Evolutionary conservation across 371 early-diverging fungal genomes (phyloP).

Genomic region (Mortierella sp.): DNA sequence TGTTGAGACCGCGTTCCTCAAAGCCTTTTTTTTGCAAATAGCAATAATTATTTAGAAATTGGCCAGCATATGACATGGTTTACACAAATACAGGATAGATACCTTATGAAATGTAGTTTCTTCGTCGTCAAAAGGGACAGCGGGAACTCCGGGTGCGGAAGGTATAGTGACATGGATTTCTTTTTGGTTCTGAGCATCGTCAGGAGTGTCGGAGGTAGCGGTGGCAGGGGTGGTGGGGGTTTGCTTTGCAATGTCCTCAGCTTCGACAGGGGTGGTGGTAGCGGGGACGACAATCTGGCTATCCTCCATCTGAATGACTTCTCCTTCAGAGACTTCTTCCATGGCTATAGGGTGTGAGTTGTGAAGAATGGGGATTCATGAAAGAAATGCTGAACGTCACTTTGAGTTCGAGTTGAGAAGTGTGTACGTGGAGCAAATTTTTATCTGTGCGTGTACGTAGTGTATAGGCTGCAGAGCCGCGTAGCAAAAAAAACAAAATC

Average conservation of each 20-base stretch:
- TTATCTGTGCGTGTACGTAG: slow-evolving; percentile 6
- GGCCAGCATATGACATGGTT: background rate
- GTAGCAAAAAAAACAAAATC: background rate
- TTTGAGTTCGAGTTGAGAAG: background rate
- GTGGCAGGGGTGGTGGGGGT: slow-evolving; percentile 13
- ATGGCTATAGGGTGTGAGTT: slow-evolving; percentile 9
- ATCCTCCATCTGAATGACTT: slow-evolving; percentile 65
- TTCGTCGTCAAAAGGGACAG: slow-evolving; percentile 29
- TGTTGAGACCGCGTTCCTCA: slow-evolving; percentile 46
- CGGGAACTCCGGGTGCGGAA: background rate
- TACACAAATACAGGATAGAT: background rate
- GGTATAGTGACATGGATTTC: background rate
- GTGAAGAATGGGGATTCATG: background rate
- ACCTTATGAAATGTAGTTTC: slow-evolving; percentile 52
- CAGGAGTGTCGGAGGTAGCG: slow-evolving; percentile 15
- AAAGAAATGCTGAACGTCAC: background rate
- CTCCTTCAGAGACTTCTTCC: slow-evolving; percentile 62
- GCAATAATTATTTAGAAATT: background rate
- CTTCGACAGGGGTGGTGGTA: slow-evolving; percentile 18
- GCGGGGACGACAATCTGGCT: slow-evolving; percentile 21
- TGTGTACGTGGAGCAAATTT: background rate
- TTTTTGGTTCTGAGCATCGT: background rate
- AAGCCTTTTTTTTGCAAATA: slow-evolving; percentile 19
- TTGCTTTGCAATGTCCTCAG: background rate
- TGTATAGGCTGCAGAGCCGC: slow-evolving; percentile 1